phyloP scores from a whole-genome alignment of 2,329 filamentous ascomycete genomes.

The Ceratocystis lukuohia region DNA sequence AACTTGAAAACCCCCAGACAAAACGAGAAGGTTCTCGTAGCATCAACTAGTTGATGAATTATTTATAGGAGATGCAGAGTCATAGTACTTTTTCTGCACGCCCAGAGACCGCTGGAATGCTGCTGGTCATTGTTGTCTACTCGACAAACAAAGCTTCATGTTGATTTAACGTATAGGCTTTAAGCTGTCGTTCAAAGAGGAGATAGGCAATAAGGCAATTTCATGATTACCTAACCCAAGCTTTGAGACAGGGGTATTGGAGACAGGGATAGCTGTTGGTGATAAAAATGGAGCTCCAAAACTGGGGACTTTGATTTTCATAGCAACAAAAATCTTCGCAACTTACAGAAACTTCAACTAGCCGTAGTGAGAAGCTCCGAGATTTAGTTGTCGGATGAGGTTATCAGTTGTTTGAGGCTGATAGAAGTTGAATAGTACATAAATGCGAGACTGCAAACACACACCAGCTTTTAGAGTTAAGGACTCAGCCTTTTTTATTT shows the following conservation, averaged over 20 bases:
- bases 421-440: too few relatives aligned
- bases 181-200: slow-evolving; percentile 16
- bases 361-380: too few relatives aligned
- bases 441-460: too few relatives aligned
- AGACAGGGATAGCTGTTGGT: neutral
- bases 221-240: slow-evolving; percentile 15
- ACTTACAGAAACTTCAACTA: neutral
- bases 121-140: neutral
- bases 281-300: neutral
- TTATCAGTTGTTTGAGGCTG: too few relatives aligned
- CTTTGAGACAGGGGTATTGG: neutral
- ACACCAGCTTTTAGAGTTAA: too few relatives aligned
- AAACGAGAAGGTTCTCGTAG: neutral
- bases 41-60: neutral
- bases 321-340: neutral
- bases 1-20: neutral
- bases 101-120: slow-evolving; percentile 2
- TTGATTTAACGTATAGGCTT: neutral
- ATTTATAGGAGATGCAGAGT: neutral
- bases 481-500: neutral
- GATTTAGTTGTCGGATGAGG: too few relatives aligned
- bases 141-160: neutral
- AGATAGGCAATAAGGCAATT: slow-evolving; percentile 8
- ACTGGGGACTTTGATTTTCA: neutral
- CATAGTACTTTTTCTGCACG: neutral